Evolutionary conservation across 306 rosid species (phyloP).

Genomic region (Dicorynia guianensis): DNA sequence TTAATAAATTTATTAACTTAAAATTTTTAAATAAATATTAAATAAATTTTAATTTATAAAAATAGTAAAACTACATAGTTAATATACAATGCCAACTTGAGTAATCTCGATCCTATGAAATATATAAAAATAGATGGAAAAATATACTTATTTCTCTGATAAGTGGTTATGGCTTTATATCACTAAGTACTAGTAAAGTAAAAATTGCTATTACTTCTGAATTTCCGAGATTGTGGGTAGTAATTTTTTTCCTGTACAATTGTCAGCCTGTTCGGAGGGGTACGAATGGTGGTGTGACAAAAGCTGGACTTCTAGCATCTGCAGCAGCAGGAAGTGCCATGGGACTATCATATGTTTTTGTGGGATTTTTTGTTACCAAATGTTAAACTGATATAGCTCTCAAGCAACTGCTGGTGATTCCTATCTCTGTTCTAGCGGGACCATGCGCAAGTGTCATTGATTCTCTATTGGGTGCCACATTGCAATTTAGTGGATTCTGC

Average conservation of each 20-base stretch:
- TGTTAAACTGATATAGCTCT: slow-evolving; percentile 54
- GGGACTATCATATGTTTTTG: slow-evolving; percentile 65
- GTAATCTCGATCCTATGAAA: no score
- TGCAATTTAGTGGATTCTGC: slow-evolving; percentile 93
- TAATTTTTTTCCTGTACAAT: slow-evolving; percentile 29
- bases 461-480: slow-evolving; percentile 94
- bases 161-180: slow-evolving; percentile 1
- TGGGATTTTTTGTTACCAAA: slow-evolving; percentile 64
- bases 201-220: slow-evolving; percentile 1
- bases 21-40: no score
- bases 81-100: no score
- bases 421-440: slow-evolving; percentile 77
- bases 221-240: slow-evolving; percentile 26
- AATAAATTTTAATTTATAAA: no score
- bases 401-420: slow-evolving; percentile 83
- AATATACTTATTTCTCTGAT: neutral
- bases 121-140: no score
- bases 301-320: slow-evolving; percentile 85
- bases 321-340: slow-evolving; percentile 77
- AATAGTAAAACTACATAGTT: no score
- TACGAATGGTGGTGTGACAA: slow-evolving; percentile 91
- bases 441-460: slow-evolving; percentile 79
- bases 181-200: slow-evolving; percentile 19
- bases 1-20: no score
- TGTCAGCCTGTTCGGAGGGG: slow-evolving; percentile 86